Evolutionary conservation across 208 protist genomes (phyloP).

Genomic region (Trypanosomatidae sp.): DNA sequence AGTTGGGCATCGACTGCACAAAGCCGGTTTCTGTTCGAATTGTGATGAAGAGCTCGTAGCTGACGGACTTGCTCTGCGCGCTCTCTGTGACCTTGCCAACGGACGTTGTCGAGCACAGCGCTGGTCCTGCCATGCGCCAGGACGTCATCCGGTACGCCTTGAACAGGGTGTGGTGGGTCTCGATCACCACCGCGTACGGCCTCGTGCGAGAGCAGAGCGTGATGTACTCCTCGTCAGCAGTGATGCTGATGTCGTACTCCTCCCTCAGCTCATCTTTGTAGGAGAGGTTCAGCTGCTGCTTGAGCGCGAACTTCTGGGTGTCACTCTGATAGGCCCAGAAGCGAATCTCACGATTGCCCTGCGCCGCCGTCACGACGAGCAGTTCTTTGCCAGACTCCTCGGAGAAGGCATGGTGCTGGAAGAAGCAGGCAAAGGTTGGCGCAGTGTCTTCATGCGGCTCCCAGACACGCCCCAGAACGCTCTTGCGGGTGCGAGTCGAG

Average conservation of each 20-base stretch:
- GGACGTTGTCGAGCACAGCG: slow-evolving; percentile 61
- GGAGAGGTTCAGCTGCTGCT: slow-evolving; percentile 78
- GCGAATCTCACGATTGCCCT: slow-evolving; percentile 80
- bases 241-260: slow-evolving; percentile 72
- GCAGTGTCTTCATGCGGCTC: slow-evolving; percentile 74
- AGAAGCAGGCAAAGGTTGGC: slow-evolving; percentile 86
- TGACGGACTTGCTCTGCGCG: slow-evolving; percentile 59
- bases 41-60: slow-evolving; percentile 79
- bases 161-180: slow-evolving; percentile 74
- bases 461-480: slow-evolving; percentile 72
- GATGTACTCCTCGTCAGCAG: slow-evolving; percentile 87
- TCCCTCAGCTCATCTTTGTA: slow-evolving; percentile 33
- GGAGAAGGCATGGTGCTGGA: slow-evolving; percentile 55
- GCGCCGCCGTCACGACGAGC: slow-evolving; percentile 74
- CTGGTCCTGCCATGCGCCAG: slow-evolving; percentile 67
- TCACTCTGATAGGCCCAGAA: slow-evolving; percentile 77
- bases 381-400: slow-evolving; percentile 53
- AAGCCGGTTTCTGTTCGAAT: slow-evolving; percentile 73
- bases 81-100: slow-evolving; percentile 79
- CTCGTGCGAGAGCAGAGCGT: slow-evolving; percentile 66
- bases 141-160: slow-evolving; percentile 81
- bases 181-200: slow-evolving; percentile 72
- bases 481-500: slow-evolving; percentile 57
- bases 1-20: slow-evolving; percentile 69
- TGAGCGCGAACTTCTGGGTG: slow-evolving; percentile 74